A percentile compares a stretch with the other conserved stretches of the same genome.
Evolutionary conservation across 164 flowering plant species (phyloP).

Genomic region (Sedum album): DNA sequence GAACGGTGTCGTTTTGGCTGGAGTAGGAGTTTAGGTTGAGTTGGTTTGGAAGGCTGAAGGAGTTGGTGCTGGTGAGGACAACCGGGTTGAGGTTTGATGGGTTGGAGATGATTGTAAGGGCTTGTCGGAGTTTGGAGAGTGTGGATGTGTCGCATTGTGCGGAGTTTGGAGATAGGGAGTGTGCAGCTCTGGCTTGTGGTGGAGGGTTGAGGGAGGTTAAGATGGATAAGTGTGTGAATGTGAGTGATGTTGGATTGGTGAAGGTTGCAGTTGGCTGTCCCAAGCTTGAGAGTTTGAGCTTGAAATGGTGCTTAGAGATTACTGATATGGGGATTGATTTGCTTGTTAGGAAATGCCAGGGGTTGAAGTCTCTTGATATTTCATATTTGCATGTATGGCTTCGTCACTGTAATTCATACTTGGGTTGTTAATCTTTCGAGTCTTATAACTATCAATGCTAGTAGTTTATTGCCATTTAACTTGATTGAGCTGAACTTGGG

Average conservation of each 20-base stretch:
- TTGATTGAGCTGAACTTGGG: neutral
- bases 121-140: slow-evolving; percentile 35
- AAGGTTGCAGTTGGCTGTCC: slow-evolving; percentile 51
- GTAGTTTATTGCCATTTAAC: neutral
- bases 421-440: neutral
- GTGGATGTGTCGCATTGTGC: slow-evolving; percentile 54
- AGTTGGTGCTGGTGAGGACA: slow-evolving; percentile 35
- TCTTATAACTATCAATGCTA: neutral
- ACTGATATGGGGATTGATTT: slow-evolving; percentile 59
- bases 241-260: slow-evolving; percentile 66
- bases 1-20: slow-evolving; percentile 21
- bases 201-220: slow-evolving; percentile 29
- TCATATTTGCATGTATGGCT: slow-evolving; percentile 24
- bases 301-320: slow-evolving; percentile 73
- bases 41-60: slow-evolving; percentile 31
- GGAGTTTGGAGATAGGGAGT: slow-evolving; percentile 56
- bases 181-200: slow-evolving; percentile 38
- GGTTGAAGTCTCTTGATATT: slow-evolving; percentile 48
- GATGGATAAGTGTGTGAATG: slow-evolving; percentile 11
- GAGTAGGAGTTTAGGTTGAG: slow-evolving; percentile 6
- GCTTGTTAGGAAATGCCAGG: slow-evolving; percentile 43
- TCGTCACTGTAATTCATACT: neutral
- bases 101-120: slow-evolving; percentile 31
- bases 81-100: slow-evolving; percentile 35
- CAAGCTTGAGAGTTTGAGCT: slow-evolving; percentile 37